Evolutionary conservation across 164 flowering plant species (phyloP).

Genomic region (Dillenia suffruticosa): DNA sequence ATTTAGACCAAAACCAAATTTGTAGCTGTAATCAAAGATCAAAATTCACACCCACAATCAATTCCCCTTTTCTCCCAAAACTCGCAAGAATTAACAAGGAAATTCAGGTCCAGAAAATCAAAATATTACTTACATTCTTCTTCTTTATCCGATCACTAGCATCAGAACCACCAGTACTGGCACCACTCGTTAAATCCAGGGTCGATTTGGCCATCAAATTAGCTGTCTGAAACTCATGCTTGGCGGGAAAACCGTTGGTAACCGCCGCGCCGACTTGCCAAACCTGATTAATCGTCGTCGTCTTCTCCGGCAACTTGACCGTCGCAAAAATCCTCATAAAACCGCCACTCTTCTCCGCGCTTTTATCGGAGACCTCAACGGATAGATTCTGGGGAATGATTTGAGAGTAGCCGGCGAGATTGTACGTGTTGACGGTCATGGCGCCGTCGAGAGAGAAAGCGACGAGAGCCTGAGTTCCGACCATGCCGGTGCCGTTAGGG

Average conservation of each 20-base stretch:
- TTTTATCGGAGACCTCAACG: constrained; percentile 24
- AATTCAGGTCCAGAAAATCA: too few relatives aligned
- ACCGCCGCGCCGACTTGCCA: constrained; percentile 80
- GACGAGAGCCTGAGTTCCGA: constrained; percentile 25
- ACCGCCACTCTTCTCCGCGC: constrained; percentile 27
- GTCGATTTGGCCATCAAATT: constrained; percentile 46
- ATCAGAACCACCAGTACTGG: constrained; percentile 7
- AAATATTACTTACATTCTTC: constrained; percentile 37
- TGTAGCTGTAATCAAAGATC: not conserved
- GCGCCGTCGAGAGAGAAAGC: constrained; percentile 22
- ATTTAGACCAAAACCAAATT: not conserved
- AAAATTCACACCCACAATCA: not conserved
- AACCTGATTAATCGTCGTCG: constrained; percentile 48
- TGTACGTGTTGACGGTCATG: constrained; percentile 31
- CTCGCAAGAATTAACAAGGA: not conserved
- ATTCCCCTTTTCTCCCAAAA: not conserved
- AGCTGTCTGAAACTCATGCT: constrained; percentile 35
- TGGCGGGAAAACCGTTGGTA: constrained; percentile 23
- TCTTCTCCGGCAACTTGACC: constrained; percentile 27
- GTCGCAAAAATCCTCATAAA: constrained; percentile 42
- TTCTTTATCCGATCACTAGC: constrained; percentile 20
- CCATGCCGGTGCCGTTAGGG: constrained; percentile 29
- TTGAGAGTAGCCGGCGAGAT: constrained; percentile 22
- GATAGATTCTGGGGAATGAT: constrained; percentile 19
- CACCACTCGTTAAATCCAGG: constrained; percentile 35